Conservation (phyloP, 805 yeast genomes). For the Candida endomychidarum region DNA sequence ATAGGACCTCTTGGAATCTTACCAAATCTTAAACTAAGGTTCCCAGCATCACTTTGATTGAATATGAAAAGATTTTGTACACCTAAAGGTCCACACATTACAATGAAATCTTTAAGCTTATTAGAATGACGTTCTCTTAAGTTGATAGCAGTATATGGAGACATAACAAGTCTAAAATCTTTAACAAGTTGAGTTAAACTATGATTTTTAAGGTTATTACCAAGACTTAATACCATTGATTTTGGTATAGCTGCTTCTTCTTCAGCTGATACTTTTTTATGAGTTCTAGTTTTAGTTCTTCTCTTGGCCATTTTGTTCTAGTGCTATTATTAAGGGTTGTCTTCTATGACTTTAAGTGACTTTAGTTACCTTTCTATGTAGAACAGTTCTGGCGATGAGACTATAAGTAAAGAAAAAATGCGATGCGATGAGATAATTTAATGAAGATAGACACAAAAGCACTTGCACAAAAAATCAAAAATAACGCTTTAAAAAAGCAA, state of each 20-base stretch:
- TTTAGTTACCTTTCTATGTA: too few relatives aligned
- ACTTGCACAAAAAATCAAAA: slow-evolving; percentile 55
- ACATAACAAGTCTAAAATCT: slow-evolving; percentile 89
- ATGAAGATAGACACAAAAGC: slow-evolving; percentile 36
- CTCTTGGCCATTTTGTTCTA: slow-evolving; percentile 40
- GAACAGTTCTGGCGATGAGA: too few relatives aligned
- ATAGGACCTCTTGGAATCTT: slow-evolving; percentile 96
- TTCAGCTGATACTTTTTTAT: slow-evolving; percentile 62
- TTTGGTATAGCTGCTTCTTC: slow-evolving; percentile 75
- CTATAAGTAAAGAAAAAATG: too few relatives aligned
- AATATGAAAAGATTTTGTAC: slow-evolving; percentile 86
- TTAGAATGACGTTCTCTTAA: slow-evolving; percentile 84
- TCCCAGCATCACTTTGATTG: slow-evolving; percentile 79
- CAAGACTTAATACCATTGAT: slow-evolving; percentile 92
- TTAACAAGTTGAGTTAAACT: slow-evolving; percentile 79
- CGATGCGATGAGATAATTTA: slow-evolving; percentile 3
- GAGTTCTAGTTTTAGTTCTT: slow-evolving; percentile 81
- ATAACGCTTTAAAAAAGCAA: slow-evolving; percentile 29
- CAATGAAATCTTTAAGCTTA: slow-evolving; percentile 87
- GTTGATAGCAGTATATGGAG: slow-evolving; percentile 93
- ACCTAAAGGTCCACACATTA: slow-evolving; percentile 97
- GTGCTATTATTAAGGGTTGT: too few relatives aligned
- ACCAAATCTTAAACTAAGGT: slow-evolving; percentile 77
- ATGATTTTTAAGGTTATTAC: slow-evolving; percentile 73
- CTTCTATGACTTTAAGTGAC: too few relatives aligned